Percentiles rank a stretch among this genome's conserved stretches.
These are phyloP conservation scores for Hericium coralloides DNA, from an alignment of 768 basidiomycete genomes.

Conservation along the genomic window DNA sequence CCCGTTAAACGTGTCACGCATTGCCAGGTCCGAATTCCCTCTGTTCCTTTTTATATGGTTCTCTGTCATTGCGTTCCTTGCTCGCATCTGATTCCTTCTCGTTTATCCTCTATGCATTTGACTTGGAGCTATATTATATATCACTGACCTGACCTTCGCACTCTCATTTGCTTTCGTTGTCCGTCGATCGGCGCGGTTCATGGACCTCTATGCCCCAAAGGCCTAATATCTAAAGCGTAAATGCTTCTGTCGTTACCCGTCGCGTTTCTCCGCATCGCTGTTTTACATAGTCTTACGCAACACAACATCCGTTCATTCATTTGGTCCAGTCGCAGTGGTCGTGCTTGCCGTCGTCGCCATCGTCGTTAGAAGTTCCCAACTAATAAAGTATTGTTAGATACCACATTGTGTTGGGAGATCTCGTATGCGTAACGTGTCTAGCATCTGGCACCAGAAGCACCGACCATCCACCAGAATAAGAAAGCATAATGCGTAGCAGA, in stretches of 20 bases:
- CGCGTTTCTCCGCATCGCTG: not conserved
- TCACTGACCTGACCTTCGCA: not conserved
- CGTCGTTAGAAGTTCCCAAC: not conserved
- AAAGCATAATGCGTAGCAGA: no score
- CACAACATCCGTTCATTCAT: not conserved
- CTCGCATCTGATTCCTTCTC: not conserved
- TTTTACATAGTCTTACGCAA: not conserved
- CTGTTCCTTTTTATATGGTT: not conserved
- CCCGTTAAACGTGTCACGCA: constrained; percentile 26
- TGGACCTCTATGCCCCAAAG: not conserved
- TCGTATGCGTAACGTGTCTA: no score
- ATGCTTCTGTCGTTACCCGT: not conserved
- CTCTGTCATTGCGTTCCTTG: not conserved
- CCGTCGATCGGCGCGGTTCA: not conserved
- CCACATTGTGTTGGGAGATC: not conserved
- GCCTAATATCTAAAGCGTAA: not conserved
- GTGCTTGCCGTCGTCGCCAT: not conserved
- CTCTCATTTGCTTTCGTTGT: not conserved
- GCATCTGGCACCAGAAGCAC: no score
- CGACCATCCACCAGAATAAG: no score
- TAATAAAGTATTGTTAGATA: not conserved
- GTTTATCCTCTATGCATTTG: not conserved
- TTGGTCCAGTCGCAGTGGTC: not conserved
- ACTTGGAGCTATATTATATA: not conserved
- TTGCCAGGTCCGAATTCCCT: not conserved